Conservation (phyloP, 768 basidiomycete genomes). For the Trametes elegans region DNA sequence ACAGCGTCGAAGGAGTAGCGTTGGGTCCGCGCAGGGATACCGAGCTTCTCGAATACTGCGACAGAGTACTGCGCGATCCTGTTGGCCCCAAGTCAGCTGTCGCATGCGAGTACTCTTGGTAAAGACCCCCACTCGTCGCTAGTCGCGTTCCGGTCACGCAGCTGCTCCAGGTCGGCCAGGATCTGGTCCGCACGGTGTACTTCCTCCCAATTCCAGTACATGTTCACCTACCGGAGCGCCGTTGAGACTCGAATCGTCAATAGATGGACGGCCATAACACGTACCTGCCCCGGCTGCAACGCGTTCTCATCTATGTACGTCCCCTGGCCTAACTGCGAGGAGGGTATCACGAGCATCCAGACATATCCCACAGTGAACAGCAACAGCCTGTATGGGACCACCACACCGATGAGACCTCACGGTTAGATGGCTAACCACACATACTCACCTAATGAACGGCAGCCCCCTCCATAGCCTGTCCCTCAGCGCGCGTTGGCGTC, state of each 20-base stretch:
- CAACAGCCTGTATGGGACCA: slow-evolving; percentile 53
- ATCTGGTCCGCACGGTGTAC: slow-evolving; percentile 86
- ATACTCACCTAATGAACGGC: slow-evolving; percentile 27
- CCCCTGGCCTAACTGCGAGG: slow-evolving; percentile 54
- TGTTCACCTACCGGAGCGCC: slow-evolving; percentile 93
- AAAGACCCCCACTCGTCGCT: slow-evolving; percentile 61
- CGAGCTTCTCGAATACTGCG: slow-evolving; percentile 69
- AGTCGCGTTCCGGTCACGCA: slow-evolving; percentile 62
- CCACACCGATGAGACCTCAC: too few species aligned
- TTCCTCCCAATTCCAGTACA: slow-evolving; percentile 89
- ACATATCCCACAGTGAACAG: slow-evolving; percentile 66
- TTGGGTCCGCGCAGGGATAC: slow-evolving; percentile 69
- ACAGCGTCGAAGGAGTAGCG: slow-evolving; percentile 56
- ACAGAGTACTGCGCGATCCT: slow-evolving; percentile 68
- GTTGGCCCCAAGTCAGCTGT: neutral
- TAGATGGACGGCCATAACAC: too few species aligned
- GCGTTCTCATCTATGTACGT: slow-evolving; percentile 97
- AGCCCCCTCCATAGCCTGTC: slow-evolving; percentile 33
- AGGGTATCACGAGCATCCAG: slow-evolving; percentile 85
- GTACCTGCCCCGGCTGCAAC: slow-evolving; percentile 86
- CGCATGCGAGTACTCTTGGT: too few species aligned
- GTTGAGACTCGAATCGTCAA: too few species aligned
- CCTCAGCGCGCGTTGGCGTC: slow-evolving; percentile 41
- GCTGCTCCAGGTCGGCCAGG: slow-evolving; percentile 61
- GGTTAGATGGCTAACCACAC: too few species aligned